Percentiles rank a stretch among this genome's conserved stretches.
Conservation (phyloP, 495 filamentous ascomycete species). For the Penicillium paradoxum region DNA sequence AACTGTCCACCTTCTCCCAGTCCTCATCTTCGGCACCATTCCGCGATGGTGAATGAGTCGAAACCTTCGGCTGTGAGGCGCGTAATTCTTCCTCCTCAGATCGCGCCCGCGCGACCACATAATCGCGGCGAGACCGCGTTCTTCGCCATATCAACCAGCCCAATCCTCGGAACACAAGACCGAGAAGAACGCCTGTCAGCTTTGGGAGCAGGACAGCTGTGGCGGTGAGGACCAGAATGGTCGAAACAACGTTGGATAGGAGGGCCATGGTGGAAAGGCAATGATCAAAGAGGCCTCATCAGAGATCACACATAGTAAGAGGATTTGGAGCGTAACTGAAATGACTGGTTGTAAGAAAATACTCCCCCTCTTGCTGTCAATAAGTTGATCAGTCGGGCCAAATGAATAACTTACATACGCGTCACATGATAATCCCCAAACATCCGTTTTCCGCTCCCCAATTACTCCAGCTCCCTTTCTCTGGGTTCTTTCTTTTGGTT, state of each 20-base stretch:
- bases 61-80: constrained; percentile 31
- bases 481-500: background rate
- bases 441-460: background rate
- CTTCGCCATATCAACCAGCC: constrained; percentile 65
- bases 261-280: constrained; percentile 31
- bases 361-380: constrained; percentile 17
- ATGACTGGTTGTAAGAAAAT: constrained; percentile 2
- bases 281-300: constrained; percentile 10
- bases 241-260: constrained; percentile 30
- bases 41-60: constrained; percentile 16
- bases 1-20: constrained; percentile 70
- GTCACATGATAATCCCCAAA: constrained; percentile 23
- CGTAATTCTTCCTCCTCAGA: constrained; percentile 54
- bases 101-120: constrained; percentile 55
- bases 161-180: constrained; percentile 39
- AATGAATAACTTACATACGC: constrained; percentile 19
- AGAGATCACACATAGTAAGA: constrained; percentile 19
- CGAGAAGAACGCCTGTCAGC: constrained; percentile 32
- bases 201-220: constrained; percentile 37
- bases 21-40: constrained; percentile 54
- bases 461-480: background rate
- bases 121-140: constrained; percentile 58
- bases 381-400: constrained; percentile 16
- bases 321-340: background rate
- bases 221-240: constrained; percentile 31